A percentile compares a stretch with the other conserved stretches of the same genome.
Evolutionary conservation across 768 basidiomycete species (phyloP).

Genomic region (Podaxis carcinomalis): DNA sequence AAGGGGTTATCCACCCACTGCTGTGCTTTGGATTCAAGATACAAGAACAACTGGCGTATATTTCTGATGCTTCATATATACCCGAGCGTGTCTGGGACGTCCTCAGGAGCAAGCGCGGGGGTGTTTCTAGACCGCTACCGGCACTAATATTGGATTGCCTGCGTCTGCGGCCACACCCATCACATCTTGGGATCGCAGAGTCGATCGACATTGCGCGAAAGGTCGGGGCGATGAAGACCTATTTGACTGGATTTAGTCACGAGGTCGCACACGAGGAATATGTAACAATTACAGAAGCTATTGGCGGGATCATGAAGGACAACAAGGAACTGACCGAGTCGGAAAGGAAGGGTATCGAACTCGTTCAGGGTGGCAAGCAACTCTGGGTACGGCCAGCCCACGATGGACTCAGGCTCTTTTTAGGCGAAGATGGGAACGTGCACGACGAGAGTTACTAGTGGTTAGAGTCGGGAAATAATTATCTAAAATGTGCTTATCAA

Average conservation of each 20-base stretch:
- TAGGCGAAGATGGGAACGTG: slow-evolving; percentile 37
- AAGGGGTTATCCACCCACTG: slow-evolving; percentile 46
- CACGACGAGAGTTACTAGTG: slow-evolving; percentile 46
- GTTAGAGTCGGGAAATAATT: not conserved
- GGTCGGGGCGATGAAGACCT: slow-evolving; percentile 58
- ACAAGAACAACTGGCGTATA: slow-evolving; percentile 63
- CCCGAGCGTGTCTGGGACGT: slow-evolving; percentile 68
- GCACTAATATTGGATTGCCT: slow-evolving; percentile 79
- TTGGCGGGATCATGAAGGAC: slow-evolving; percentile 33
- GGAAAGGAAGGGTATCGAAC: slow-evolving; percentile 38
- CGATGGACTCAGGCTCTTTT: slow-evolving; percentile 63
- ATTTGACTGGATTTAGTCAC: slow-evolving; percentile 74
- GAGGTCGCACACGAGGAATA: slow-evolving; percentile 79
- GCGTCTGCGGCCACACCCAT: slow-evolving; percentile 59
- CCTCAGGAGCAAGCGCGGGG: slow-evolving; percentile 24
- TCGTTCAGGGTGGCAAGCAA: slow-evolving; percentile 42
- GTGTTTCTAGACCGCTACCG: slow-evolving; percentile 28
- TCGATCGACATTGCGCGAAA: slow-evolving; percentile 52
- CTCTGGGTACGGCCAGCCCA: slow-evolving; percentile 70
- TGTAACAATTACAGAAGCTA: slow-evolving; percentile 53
- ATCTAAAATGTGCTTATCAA: not conserved
- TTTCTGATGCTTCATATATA: slow-evolving; percentile 81
- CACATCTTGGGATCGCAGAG: slow-evolving; percentile 73
- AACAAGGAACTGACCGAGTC: slow-evolving; percentile 22
- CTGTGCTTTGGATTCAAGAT: slow-evolving; percentile 68